These are phyloP conservation scores for Combretum micranthum DNA, from an alignment of 345 rosid species.

Conservation along the genomic window DNA sequence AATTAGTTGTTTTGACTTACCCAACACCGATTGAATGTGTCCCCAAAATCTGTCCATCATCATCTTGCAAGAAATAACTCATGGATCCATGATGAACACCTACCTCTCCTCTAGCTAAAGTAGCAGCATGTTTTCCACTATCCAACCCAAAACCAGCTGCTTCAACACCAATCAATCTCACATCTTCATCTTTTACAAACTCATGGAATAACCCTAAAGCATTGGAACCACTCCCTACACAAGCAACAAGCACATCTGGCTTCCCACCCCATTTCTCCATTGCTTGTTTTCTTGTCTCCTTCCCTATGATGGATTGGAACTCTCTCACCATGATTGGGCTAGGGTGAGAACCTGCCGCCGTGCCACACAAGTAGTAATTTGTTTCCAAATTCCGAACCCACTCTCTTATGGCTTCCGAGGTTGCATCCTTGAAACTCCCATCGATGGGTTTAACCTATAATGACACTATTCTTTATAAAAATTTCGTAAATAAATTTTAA, in stretches of 20 bases:
- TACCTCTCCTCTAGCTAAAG: constrained; percentile 64
- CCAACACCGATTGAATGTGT: constrained; percentile 67
- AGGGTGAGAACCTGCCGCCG: constrained; percentile 84
- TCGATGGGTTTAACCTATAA: constrained; percentile 53
- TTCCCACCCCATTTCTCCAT: constrained; percentile 77
- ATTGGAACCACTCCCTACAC: constrained; percentile 81
- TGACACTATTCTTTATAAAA: neutral
- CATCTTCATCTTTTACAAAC: constrained; percentile 51
- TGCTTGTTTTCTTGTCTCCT: constrained; percentile 76
- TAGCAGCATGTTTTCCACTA: constrained; percentile 71
- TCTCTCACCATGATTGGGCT: constrained; percentile 73
- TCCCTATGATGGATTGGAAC: constrained; percentile 81
- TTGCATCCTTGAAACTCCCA: constrained; percentile 64
- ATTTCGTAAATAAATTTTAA: neutral
- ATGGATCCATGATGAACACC: constrained; percentile 86
- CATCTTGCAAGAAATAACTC: constrained; percentile 73
- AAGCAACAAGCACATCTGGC: constrained; percentile 76
- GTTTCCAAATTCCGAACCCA: constrained; percentile 49
- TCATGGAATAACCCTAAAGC: constrained; percentile 81
- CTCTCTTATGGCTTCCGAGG: constrained; percentile 61
- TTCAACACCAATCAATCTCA: constrained; percentile 73
- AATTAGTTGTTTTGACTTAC: constrained; percentile 28
- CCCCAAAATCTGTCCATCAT: constrained; percentile 54
- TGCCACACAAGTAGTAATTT: constrained; percentile 44
- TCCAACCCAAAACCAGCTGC: constrained; percentile 79